Base-by-base conservation (phyloP, 2,329 filamentous ascomycete genomes). In the Aspergillus felis region DNA sequence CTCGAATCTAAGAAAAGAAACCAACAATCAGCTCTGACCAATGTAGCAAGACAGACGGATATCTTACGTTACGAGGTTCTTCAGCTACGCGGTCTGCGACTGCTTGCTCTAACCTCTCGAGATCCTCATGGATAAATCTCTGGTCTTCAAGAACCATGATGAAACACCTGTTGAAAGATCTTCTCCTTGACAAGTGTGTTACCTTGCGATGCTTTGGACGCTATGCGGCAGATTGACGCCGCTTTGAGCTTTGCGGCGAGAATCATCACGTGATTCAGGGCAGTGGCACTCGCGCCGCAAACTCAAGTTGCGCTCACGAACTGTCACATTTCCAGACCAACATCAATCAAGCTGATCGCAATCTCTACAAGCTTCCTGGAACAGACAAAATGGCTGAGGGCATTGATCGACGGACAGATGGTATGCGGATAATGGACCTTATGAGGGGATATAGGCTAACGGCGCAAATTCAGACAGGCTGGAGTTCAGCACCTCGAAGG, bases 401-500 rank as follows among this genome's bases (percentile, higher is more conserved):
- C 66, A 88, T 97, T 74, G 93, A 99, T 78, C 89, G 91, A 79
- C 92, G 92, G 80, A 87, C 88, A 64, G 94, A 97, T 76, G 79
- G 79, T 81, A 66, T 60, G 71, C 17, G 55, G 54, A 47, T 38
- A 49, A 41, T 44, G 8, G 32, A 22, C 20, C 6, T 25, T 28
- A 22, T 47, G 42, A 32, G 35, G 38, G 55, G n/a, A 54, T 57
- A 58, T 61, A 53, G 62, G 58, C 69, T 72, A 60, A 72, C 65
- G 42, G 46, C 53, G 55, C 63, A 65, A 65, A 64, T 44, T 56
- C 59, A 81, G 92, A 96, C 82, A 87, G 91, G 77, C 96, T 97
- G 87, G 93, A 97, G 81, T 97, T 99, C 77, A 89, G 89, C 64
- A 99, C 94, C 75, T 97, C 93, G 63, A 97, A 96, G 80, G 94